Base-by-base conservation (phyloP, 2,329 filamentous ascomycete genomes). In the Colletotrichum sp. region DNA sequence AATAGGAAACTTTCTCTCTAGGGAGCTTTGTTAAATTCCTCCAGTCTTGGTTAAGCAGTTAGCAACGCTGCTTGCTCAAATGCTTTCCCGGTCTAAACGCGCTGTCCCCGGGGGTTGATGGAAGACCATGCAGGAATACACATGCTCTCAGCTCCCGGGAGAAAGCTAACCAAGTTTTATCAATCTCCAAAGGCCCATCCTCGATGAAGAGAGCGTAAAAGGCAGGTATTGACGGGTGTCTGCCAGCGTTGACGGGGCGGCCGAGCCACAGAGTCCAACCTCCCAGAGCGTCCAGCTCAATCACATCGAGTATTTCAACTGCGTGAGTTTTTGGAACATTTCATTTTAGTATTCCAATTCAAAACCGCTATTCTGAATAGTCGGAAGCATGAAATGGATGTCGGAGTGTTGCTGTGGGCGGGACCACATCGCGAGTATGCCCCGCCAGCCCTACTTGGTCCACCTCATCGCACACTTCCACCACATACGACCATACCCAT, bases 281-380 rank as follows among this genome's bases (percentile, higher is more conserved):
- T 47, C 43, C 3, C 4, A 7, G 43, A 1, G n/a, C 0, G 6
- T 21, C n/a, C 8, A 21, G 8, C 2, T 51, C 18, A 13, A 21
- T 4, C 43, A 51, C 9, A n/a, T 43, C 18, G 0, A 51, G 3
- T 1, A 0, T 13, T 21, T 21, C 43, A 51, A 13, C 43, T 13
- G n/a, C n/a, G 11, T 4, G 21, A 21, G 24, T 24, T 24, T 24
- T 24, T 24, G 24, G 24, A 13, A 51, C 18, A 21, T 51, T 51
- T 1, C 0, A 21, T 21, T 21, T 51, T 6, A 51, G 43, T 51
- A 0, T 1, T 13, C 0, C 2, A 47, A 47, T 13, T 3, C 21
- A 13, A 6, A 16, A 1, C 11, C 12, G n/a, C 1, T 13, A 1
- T 21, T 3, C 0, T 0, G 0, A 47, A 13, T 21, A 21, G 2